phyloP scores from a whole-genome alignment of 257 asterid species.

The Petunia secreta region DNA sequence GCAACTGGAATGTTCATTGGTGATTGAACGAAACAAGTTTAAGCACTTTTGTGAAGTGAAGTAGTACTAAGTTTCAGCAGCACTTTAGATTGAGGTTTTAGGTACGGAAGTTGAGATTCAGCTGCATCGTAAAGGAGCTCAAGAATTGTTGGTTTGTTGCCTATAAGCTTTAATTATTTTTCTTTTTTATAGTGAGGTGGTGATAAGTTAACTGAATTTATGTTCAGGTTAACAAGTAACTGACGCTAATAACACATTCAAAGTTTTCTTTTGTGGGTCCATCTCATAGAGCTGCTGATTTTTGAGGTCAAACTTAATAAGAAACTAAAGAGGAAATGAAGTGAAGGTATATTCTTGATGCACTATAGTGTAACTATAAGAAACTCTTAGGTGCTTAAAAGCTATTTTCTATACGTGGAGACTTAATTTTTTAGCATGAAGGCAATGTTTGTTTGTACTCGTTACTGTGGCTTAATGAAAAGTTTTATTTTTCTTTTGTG shows the following conservation, averaged over 20 bases:
- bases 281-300: no score
- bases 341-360: no score
- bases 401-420: no score
- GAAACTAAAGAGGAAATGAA: no score
- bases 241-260: not conserved
- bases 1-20: not conserved
- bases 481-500: no score
- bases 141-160: not conserved
- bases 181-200: not conserved
- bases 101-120: not conserved
- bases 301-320: no score
- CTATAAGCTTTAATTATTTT: not conserved
- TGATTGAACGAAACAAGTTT: not conserved
- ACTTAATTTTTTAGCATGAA: no score
- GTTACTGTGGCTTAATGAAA: no score
- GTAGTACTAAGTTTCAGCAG: not conserved
- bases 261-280: not conserved
- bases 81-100: not conserved
- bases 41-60: not conserved
- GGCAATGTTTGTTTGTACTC: no score
- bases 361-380: no score
- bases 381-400: no score
- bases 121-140: not conserved
- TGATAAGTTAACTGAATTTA: not conserved
- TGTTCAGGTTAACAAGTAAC: not conserved